A percentile compares a stretch with the other conserved stretches of the same genome.
phyloP scores from a whole-genome alignment of 495 filamentous ascomycete species.

The Ascodesmis nigricans region DNA sequence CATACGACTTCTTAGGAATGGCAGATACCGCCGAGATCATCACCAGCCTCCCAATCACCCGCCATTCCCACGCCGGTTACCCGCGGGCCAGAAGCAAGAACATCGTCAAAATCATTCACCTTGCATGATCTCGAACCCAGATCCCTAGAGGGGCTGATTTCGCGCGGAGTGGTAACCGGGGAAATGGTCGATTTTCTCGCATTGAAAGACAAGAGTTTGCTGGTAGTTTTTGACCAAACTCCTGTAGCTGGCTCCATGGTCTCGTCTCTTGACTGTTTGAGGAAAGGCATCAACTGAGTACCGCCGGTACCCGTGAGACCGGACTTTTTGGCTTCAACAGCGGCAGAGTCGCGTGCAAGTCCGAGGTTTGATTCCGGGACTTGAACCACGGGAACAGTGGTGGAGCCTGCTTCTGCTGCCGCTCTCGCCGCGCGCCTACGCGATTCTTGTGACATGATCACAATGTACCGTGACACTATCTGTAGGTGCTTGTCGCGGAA shows the following conservation, averaged over 20 bases:
- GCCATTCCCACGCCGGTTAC: constrained; percentile 14
- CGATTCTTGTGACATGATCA: constrained; percentile 38
- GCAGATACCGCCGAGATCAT: constrained; percentile 18
- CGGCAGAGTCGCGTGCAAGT: constrained; percentile 13
- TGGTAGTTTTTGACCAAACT: constrained; percentile 5
- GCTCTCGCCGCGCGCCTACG: constrained; percentile 16
- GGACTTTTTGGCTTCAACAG: constrained; percentile 24
- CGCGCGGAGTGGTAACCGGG: constrained; percentile 7
- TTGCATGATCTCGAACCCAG: constrained; percentile 14
- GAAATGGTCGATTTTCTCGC: constrained; percentile 3
- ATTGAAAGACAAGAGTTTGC: constrained; percentile 6
- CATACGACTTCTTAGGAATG: constrained; percentile 8
- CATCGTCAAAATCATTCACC: constrained; percentile 20
- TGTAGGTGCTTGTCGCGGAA: constrained; percentile 90
- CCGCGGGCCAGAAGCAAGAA: constrained; percentile 1
- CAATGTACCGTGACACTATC: constrained; percentile 90
- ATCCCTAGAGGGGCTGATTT: not conserved
- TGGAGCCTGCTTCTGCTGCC: constrained; percentile 3
- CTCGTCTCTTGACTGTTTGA: constrained; percentile 89
- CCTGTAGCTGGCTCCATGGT: constrained; percentile 82
- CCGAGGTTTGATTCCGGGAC: constrained; percentile 2
- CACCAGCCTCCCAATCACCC: constrained; percentile 15
- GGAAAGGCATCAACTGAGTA: constrained; percentile 75
- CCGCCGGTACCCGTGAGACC: constrained; percentile 78
- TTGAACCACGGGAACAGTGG: constrained; percentile 1